Evolutionary conservation across 176 grass and related monocot genomes (phyloP).

Genomic region (Ampelocalamus luodianensis): DNA sequence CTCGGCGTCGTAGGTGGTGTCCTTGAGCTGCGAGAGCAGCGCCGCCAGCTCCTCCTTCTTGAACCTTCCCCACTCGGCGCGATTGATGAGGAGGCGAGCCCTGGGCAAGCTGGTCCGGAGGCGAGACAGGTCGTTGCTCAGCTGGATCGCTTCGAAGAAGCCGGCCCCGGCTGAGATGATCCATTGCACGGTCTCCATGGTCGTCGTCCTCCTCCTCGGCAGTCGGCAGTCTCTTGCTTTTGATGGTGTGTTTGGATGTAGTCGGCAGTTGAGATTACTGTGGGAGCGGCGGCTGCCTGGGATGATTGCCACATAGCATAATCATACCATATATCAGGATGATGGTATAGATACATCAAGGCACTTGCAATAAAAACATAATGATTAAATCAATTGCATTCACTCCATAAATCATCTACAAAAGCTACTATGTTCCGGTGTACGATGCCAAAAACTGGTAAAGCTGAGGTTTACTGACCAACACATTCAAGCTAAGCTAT

Average conservation of each 20-base stretch:
- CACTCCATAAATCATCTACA: no score
- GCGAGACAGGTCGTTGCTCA: no score
- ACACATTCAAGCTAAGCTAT: no score
- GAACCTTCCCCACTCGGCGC: background rate
- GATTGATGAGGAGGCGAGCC: background rate
- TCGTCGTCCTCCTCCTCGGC: background rate
- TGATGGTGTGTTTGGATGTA: no score
- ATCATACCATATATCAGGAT: accelerated
- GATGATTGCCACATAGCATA: no score
- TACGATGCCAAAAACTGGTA: no score
- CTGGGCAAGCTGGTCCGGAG: background rate
- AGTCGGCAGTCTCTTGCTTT: no score
- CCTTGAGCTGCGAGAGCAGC: background rate
- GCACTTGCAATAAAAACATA: accelerated
- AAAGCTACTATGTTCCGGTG: no score
- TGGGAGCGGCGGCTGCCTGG: no score
- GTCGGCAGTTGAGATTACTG: no score
- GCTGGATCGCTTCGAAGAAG: no score
- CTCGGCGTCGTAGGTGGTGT: background rate
- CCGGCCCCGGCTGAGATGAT: background rate
- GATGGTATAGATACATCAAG: accelerated
- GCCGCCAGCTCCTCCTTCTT: background rate
- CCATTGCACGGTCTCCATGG: background rate
- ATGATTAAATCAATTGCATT: accelerated
- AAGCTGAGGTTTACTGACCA: no score